These are phyloP conservation scores for Misopates orontium DNA, from an alignment of 257 asterid species.

Conservation along the genomic window DNA sequence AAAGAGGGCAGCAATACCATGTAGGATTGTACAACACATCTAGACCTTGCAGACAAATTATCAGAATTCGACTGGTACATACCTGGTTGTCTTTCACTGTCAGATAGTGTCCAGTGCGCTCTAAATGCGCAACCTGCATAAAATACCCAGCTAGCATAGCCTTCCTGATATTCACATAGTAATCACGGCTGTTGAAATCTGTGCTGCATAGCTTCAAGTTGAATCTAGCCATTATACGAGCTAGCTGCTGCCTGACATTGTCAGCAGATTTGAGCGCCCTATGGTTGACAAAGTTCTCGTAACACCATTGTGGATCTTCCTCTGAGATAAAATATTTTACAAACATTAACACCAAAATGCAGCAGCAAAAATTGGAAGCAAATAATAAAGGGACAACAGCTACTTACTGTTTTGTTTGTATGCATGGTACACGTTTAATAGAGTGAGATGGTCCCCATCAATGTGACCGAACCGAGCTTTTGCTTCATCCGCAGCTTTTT, in stretches of 20 bases:
- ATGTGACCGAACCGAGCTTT: slow-evolving; percentile 95
- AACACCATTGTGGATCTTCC: slow-evolving; percentile 96
- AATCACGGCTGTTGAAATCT: slow-evolving; percentile 92
- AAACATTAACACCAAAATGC: slow-evolving; percentile 21
- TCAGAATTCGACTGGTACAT: slow-evolving; percentile 16
- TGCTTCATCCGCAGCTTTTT: slow-evolving; percentile 99
- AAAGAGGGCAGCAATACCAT: neutral
- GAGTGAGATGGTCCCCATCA: slow-evolving; percentile 93
- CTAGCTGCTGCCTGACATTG: slow-evolving; percentile 91
- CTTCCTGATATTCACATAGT: slow-evolving; percentile 89
- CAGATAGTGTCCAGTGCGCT: slow-evolving; percentile 84
- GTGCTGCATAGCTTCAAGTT: slow-evolving; percentile 96
- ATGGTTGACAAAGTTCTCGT: slow-evolving; percentile 75
- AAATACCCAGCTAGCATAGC: slow-evolving; percentile 99
- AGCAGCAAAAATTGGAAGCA: neutral
- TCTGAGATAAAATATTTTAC: slow-evolving; percentile 39
- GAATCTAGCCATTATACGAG: slow-evolving; percentile 89
- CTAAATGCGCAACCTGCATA: slow-evolving; percentile 99
- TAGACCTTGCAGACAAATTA: neutral
- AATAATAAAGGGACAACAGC: neutral
- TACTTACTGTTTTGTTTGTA: slow-evolving; percentile 90
- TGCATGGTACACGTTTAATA: slow-evolving; percentile 91
- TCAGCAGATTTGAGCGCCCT: slow-evolving; percentile 93
- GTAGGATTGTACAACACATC: neutral
- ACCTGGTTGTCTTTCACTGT: slow-evolving; percentile 97